Conservation (phyloP, 352 stramenopile genomes). For the Pythium diclinum region DNA sequence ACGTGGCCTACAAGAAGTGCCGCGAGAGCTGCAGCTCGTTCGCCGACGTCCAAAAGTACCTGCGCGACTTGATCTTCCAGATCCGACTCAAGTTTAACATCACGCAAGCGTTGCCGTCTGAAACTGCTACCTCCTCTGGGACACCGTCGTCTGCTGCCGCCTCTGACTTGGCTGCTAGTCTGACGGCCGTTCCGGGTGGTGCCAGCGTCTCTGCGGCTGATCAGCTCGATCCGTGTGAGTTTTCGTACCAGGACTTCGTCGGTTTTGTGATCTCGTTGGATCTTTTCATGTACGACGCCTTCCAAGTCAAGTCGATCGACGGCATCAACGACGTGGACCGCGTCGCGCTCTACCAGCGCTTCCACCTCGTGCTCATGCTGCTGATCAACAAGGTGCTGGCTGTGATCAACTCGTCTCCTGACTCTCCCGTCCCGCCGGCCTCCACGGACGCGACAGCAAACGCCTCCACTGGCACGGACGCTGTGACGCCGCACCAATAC, state of each 20-base stretch:
- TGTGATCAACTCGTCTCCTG: constrained; percentile 34
- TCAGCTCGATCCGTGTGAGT: constrained; percentile 37
- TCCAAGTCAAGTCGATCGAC: constrained; percentile 49
- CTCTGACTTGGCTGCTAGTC: neutral
- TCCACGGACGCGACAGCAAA: neutral
- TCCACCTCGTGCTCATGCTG: constrained; percentile 38
- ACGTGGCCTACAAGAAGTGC: constrained; percentile 32
- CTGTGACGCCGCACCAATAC: constrained; percentile 34
- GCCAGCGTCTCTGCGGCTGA: neutral
- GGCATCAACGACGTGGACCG: constrained; percentile 38
- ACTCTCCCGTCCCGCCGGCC: constrained; percentile 27
- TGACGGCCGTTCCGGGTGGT: constrained; percentile 4
- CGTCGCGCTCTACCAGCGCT: constrained; percentile 36
- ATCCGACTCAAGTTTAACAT: constrained; percentile 53
- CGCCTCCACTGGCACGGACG: neutral
- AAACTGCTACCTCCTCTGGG: neutral
- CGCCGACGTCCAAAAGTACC: constrained; percentile 40
- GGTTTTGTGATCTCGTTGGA: constrained; percentile 42
- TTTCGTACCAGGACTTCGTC: constrained; percentile 56
- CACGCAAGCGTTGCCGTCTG: constrained; percentile 25
- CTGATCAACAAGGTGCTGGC: constrained; percentile 41
- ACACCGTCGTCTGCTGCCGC: neutral
- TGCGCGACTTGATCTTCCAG: constrained; percentile 48
- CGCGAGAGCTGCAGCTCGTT: constrained; percentile 30
- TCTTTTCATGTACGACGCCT: constrained; percentile 59